phyloP scores from a whole-genome alignment of 2,329 filamentous ascomycete genomes.

The Huntiella decipiens region DNA sequence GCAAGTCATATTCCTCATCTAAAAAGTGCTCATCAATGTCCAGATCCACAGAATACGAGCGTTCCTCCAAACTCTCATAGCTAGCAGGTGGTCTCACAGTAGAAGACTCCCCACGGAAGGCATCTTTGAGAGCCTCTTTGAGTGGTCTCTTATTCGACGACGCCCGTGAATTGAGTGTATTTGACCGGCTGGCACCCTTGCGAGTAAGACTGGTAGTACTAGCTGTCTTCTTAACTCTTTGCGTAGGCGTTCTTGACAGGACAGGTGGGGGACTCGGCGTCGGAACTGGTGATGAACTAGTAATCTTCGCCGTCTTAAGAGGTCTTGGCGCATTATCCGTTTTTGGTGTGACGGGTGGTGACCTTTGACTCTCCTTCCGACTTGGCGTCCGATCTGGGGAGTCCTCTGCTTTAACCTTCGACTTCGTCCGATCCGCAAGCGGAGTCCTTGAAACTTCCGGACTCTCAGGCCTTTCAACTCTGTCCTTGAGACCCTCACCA shows the following conservation, averaged over 20 bases:
- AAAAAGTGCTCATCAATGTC: constrained; percentile 14
- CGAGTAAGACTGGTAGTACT: constrained; percentile 29
- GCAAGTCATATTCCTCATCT: constrained; percentile 14
- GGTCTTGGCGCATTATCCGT: no score
- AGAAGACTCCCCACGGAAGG: constrained; percentile 42
- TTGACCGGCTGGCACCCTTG: constrained; percentile 33
- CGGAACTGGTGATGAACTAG: no score
- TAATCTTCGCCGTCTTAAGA: no score
- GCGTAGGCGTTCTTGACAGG: constrained; percentile 12
- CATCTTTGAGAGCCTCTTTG: constrained; percentile 39
- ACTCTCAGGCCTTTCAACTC: no score
- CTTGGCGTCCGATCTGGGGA: no score
- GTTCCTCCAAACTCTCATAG: constrained; percentile 30
- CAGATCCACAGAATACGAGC: constrained; percentile 15
- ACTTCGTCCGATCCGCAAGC: background rate
- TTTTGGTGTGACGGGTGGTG: background rate
- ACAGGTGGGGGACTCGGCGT: background rate
- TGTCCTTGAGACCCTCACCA: background rate
- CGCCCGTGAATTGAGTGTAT: constrained; percentile 15
- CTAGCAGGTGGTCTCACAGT: constrained; percentile 26
- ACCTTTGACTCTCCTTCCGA: constrained; percentile 6
- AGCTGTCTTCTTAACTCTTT: constrained; percentile 16
- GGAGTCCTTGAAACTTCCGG: background rate
- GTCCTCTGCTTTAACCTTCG: no score
- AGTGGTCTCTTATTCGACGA: constrained; percentile 27